phyloP scores from a whole-genome alignment of 306 rosid species.

The Pterocarpus santalinus region DNA sequence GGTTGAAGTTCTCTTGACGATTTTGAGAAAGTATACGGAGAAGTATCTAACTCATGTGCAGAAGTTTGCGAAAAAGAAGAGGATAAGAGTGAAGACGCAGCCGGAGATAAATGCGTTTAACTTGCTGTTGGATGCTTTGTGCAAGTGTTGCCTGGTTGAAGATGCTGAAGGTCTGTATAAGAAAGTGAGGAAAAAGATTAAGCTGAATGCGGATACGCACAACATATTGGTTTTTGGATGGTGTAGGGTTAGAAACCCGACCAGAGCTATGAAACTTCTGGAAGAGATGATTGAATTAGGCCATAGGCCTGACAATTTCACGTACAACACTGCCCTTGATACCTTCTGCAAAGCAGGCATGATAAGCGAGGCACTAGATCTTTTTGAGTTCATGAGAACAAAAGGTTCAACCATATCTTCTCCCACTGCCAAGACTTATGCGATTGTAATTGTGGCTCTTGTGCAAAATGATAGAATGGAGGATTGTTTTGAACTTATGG shows the following conservation, averaged over 20 bases:
- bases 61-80: slow-evolving; percentile 88
- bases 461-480: slow-evolving; percentile 73
- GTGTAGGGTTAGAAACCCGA: slow-evolving; percentile 93
- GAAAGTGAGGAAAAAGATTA: slow-evolving; percentile 69
- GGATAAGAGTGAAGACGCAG: slow-evolving; percentile 81
- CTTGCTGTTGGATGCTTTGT: slow-evolving; percentile 78
- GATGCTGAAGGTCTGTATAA: slow-evolving; percentile 76
- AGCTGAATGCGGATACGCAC: slow-evolving; percentile 74
- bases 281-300: slow-evolving; percentile 86
- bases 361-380: slow-evolving; percentile 74
- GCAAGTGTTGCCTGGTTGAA: slow-evolving; percentile 87
- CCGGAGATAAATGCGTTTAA: slow-evolving; percentile 88
- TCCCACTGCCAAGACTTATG: slow-evolving; percentile 86
- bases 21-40: slow-evolving; percentile 77
- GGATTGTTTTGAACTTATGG: slow-evolving; percentile 73
- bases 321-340: slow-evolving; percentile 85
- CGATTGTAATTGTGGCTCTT: slow-evolving; percentile 82
- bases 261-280: slow-evolving; percentile 73
- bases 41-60: slow-evolving; percentile 81
- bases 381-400: slow-evolving; percentile 89
- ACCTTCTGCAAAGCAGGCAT: slow-evolving; percentile 82
- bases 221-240: slow-evolving; percentile 87
- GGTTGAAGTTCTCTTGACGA: slow-evolving; percentile 66
- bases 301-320: slow-evolving; percentile 80
- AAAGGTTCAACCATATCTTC: slow-evolving; percentile 80